Conservation (phyloP, 441 rosid genomes). For the Brassica hybrid region DNA sequence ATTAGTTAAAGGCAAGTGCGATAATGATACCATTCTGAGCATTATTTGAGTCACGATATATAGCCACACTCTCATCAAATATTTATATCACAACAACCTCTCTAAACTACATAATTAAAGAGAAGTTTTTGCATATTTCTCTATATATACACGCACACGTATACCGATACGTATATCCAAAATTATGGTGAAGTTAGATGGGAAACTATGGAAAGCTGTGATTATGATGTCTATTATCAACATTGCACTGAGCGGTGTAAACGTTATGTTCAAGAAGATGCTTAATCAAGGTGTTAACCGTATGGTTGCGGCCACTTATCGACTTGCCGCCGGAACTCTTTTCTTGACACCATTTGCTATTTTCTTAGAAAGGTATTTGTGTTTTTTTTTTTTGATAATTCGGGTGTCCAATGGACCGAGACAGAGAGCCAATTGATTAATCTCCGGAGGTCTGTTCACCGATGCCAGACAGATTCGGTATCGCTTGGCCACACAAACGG, state of each 20-base stretch:
- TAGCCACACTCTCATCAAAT: slow-evolving; percentile 31
- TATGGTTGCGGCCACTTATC: slow-evolving; percentile 44
- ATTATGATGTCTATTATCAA: slow-evolving; percentile 41
- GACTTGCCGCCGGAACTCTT: slow-evolving; percentile 40
- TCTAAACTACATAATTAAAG: slow-evolving; percentile 33
- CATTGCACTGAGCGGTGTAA: slow-evolving; percentile 38
- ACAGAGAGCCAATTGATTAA: too few species aligned
- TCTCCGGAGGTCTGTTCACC: too few species aligned
- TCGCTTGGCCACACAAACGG: too few species aligned
- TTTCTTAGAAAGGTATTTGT: slow-evolving; percentile 41
- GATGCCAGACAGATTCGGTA: too few species aligned
- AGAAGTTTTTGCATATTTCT: neutral
- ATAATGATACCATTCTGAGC: slow-evolving; percentile 38
- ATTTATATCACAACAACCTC: slow-evolving; percentile 22
- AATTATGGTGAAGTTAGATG: slow-evolving; percentile 38
- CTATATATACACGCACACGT: neutral
- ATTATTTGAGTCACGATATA: slow-evolving; percentile 33
- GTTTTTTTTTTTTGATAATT: neutral
- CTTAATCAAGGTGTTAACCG: slow-evolving; percentile 45
- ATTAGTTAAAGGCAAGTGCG: slow-evolving; percentile 22
- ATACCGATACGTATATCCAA: neutral
- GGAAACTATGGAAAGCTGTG: slow-evolving; percentile 39
- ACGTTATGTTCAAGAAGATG: slow-evolving; percentile 45
- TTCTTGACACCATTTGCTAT: slow-evolving; percentile 44
- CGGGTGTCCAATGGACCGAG: too few species aligned